Base-by-base conservation (phyloP, 2,329 filamentous ascomycete species). In the Penicillium sp. region DNA sequence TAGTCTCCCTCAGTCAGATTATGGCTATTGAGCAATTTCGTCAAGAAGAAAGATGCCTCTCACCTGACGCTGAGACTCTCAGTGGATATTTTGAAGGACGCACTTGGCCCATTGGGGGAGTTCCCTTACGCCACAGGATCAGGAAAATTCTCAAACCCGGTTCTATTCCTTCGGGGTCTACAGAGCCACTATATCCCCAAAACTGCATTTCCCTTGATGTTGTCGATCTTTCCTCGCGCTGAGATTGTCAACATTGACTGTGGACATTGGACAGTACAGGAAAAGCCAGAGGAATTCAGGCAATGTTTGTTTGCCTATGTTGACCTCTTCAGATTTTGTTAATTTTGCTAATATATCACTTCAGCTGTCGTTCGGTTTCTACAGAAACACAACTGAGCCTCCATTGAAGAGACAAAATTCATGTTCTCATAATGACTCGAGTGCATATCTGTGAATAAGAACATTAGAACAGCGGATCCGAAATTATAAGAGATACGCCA, bases 111-210 rank as follows among this genome's bases (percentile, higher is more conserved):
- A 2, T 33, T 58, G 22, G 56, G 56, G 3, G 41, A 53, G 27
- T 58, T 58, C 9, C 53, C 56, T 4, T 47, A 55, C 18, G 46
- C 25, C 6, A 18, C 20, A 7, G 41, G 33, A 22, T 40, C 80
- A 92, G 29, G 82, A 83, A 49, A 47, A 14, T 66, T 61, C 7
- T 49, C 49, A 9, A 56, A 54, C 20, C 62, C 59, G 2, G 40
- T 51, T 5, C 45, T 66, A 6, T 64, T 66, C n/a, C 52, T 65
- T 44, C 57, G 64, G n/a, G 61, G 61, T 15, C 52, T 57, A 3
- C 53, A 51, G 35, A 65, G 62, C 15, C 47, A 56, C 9, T 64
- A 61, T 29, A 80, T 90, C 65, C 88, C 91, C 0, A 78, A 82
- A 18, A 74, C 80, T 62, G 55, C 63, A 2, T 55, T 73, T 31